phyloP scores from a whole-genome alignment of 2,329 filamentous ascomycete genomes.

The Alternaria ventricosa region DNA sequence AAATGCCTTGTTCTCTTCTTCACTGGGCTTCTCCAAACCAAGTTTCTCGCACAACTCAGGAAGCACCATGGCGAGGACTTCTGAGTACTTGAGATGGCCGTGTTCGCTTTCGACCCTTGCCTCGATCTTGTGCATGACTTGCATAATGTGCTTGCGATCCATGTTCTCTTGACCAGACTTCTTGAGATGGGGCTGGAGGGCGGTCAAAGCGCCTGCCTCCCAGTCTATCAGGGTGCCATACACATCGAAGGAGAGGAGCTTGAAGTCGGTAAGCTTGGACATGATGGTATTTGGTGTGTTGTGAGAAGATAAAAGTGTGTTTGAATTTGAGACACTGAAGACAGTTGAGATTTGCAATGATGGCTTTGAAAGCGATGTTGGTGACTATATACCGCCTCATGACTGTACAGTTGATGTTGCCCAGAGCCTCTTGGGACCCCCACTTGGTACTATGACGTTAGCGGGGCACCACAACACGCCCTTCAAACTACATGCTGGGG shows the following conservation, averaged over 20 bases:
- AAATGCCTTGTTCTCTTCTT: constrained; percentile 57
- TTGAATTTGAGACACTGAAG: background rate
- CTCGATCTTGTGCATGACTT: constrained; percentile 57
- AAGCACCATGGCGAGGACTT: constrained; percentile 62
- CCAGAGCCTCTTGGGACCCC: constrained; percentile 6
- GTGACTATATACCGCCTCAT: background rate
- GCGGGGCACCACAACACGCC: constrained; percentile 22
- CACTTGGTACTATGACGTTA: constrained; percentile 21
- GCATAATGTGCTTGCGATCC: constrained; percentile 39
- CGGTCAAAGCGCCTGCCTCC: constrained; percentile 68
- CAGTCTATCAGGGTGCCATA: constrained; percentile 83
- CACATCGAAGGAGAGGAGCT: constrained; percentile 74
- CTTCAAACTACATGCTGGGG: constrained; percentile 11
- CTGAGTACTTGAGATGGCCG: constrained; percentile 65
- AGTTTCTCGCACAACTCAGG: constrained; percentile 56
- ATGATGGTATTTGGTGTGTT: constrained; percentile 18
- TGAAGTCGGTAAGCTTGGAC: constrained; percentile 51
- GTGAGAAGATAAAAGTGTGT: background rate
- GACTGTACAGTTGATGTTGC: background rate
- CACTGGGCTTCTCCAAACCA: constrained; percentile 45
- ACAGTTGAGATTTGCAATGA: background rate
- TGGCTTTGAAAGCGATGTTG: background rate
- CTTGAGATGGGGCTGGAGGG: constrained; percentile 60
- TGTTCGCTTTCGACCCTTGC: constrained; percentile 58
- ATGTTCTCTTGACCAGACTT: constrained; percentile 29